phyloP scores from a whole-genome alignment of 306 rosid species.

The Purshia tridentata region DNA sequence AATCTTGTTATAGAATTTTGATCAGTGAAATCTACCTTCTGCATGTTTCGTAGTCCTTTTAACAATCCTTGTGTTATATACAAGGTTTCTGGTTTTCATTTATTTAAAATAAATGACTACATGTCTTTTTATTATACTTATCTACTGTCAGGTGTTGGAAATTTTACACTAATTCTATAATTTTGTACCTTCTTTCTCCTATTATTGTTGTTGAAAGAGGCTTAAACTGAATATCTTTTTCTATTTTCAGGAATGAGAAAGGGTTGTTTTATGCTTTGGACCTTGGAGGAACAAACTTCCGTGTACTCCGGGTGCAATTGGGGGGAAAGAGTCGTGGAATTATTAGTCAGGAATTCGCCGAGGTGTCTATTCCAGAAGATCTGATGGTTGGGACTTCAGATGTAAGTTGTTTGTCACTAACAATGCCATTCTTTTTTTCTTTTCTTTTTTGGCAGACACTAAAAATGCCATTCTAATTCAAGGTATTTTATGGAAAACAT shows the following conservation, averaged over 20 bases:
- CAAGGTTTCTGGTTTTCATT: background rate
- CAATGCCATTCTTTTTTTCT: background rate
- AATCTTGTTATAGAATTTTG: background rate
- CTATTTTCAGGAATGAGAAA: constrained; percentile 61
- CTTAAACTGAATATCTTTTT: background rate
- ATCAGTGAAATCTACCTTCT: background rate
- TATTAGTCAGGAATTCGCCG: constrained; percentile 47
- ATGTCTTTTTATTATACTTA: background rate
- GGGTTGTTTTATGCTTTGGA: constrained; percentile 94
- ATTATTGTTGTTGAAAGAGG: too few species aligned
- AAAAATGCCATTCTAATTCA: background rate
- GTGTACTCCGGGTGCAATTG: constrained; percentile 77
- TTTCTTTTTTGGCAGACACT: too few species aligned
- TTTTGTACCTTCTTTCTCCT: background rate
- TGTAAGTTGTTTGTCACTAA: constrained; percentile 47
- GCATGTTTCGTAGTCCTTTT: background rate
- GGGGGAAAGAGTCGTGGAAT: constrained; percentile 71
- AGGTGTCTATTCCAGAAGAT: constrained; percentile 89
- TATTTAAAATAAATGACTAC: background rate
- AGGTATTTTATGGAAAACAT: background rate
- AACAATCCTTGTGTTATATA: background rate
- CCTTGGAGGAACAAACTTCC: constrained; percentile 97
- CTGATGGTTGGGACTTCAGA: constrained; percentile 78
- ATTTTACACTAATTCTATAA: background rate
- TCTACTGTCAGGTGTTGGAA: background rate